Base-by-base conservation (phyloP, 108 stramenopile species). In the Chaetoceros muelleri region DNA sequence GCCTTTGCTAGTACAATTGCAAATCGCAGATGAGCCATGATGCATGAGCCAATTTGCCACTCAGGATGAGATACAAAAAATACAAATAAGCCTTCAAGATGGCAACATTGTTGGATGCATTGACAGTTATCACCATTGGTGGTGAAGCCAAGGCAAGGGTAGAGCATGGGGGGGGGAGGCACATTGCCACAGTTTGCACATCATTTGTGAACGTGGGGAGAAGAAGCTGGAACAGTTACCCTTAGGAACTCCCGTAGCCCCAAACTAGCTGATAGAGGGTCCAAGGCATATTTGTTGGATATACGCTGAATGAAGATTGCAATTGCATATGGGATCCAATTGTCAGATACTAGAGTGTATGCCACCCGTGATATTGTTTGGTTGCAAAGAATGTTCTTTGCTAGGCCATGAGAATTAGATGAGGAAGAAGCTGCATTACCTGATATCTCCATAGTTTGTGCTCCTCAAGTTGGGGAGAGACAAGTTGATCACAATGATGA, bases 361-460 rank as follows among this genome's bases (percentile, higher is more conserved):
- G 40, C 46, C 0, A 49, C 62, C 3, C 46, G 69, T 13, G 69
- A 75, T 48, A 45, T 66, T n/a, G 62, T 53, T 23, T 71, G 70
- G 66, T 53, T 75, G 46, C 46, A 62, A 7, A 26, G 60, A n/a
- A 66, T 69, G 73, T 74, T 24, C 22, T 69, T n/a, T n/a, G n/a
- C n/a, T n/a, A n/a, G n/a, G n/a, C n/a, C n/a, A n/a, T n/a, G n/a
- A n/a, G n/a, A n/a, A n/a, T n/a, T n/a, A n/a, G n/a, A n/a, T n/a
- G n/a, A n/a, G n/a, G n/a, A n/a, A n/a, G n/a, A n/a, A n/a, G n/a
- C n/a, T n/a, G n/a, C n/a, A n/a, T n/a, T n/a, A n/a, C n/a, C n/a
- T n/a, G n/a, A n/a, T n/a, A n/a, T n/a, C n/a, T n/a, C n/a, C n/a
- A n/a, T n/a, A n/a, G n/a, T 40, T 40, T 13, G 34, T 40, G 8